phyloP scores from a whole-genome alignment of 2,329 filamentous ascomycete genomes.

The Phialemoniopsis sp. region DNA sequence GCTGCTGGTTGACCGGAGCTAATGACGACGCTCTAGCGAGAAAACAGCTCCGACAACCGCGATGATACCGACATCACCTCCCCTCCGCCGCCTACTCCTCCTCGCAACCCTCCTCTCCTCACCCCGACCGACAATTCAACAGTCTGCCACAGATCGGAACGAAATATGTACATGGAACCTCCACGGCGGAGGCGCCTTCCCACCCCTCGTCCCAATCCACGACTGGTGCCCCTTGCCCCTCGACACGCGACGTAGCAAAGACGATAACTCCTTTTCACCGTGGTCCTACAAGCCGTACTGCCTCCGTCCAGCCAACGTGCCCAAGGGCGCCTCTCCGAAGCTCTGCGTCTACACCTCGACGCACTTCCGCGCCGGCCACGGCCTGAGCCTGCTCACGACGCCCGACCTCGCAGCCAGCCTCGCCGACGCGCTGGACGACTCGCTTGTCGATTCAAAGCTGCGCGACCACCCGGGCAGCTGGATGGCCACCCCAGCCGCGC shows the following conservation, averaged over 20 bases:
- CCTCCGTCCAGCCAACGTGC: constrained; percentile 4
- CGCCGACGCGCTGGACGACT: constrained; percentile 14
- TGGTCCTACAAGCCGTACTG: constrained; percentile 14
- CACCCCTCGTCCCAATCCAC: neutral
- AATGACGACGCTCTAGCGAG: too few species aligned
- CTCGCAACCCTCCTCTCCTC: too few species aligned
- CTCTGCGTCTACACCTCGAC: constrained; percentile 16
- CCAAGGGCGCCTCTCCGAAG: constrained; percentile 5
- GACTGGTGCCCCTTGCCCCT: constrained; percentile 2
- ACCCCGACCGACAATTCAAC: too few species aligned
- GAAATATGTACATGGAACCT: neutral
- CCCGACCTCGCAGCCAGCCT: constrained; percentile 14
- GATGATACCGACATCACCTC: too few species aligned
- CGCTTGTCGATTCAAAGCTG: constrained; percentile 5
- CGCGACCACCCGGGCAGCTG: constrained; percentile 8
- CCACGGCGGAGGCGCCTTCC: too few species aligned
- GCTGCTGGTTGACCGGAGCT: too few species aligned
- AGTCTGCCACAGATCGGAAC: neutral
- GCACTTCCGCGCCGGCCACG: constrained; percentile 13
- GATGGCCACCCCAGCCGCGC: neutral
- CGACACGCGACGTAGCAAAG: neutral
- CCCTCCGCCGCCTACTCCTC: too few species aligned
- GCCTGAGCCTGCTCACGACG: constrained; percentile 17
- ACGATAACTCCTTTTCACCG: constrained; percentile 4
- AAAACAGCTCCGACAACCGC: too few species aligned